Base-by-base conservation (phyloP, 768 basidiomycete species). In the Termitomyces sp. region DNA sequence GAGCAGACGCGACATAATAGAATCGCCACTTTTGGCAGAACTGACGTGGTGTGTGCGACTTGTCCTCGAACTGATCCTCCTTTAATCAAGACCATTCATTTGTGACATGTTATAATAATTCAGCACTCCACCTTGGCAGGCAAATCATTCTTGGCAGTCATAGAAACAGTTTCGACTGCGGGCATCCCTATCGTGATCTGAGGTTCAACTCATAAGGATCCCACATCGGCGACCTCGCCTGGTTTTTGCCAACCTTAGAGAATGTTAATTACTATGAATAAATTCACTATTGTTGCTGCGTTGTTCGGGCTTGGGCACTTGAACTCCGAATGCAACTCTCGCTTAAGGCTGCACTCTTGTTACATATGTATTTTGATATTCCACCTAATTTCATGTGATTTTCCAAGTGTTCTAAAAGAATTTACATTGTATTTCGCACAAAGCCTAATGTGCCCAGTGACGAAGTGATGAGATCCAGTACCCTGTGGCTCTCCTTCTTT, bases 381-480 rank as follows among this genome's bases (percentile, higher is more conserved):
- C 48, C 15, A 21, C 8, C 14, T 4, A 37, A 35, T 4, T 49
- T 19, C 1, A 37, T 38, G 23, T 50, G 17, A 50, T 28, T 4
- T 11, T 28, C 15, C 19, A 35, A 50, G 15, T 38, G 11, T 15
- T 10, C 37, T 1, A 11, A 14, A 17, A 15, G 7, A 45, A 50
- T 38, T 59, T 75, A 90, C 62, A 84, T 68, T 5, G 78, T 78
- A 67, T 88, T 87, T 67, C 87, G 77, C 48, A 93, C 84, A 66
- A 93, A 94, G 28, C 82, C 78, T 47, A 94, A 68, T 30, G 85
- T 89, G 42, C 91, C 91, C 56, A 91, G 67, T 3, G 87, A 89
- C 5, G 85, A 83, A 19, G 87, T 76, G 53, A 91, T 79, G 48
- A 91, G 75, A 67, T 89, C 88, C 52, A 91, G 67, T 59, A 99